These are phyloP conservation scores for Alnus glutinosa DNA, from an alignment of 306 rosid genomes.

Conservation along the genomic window DNA sequence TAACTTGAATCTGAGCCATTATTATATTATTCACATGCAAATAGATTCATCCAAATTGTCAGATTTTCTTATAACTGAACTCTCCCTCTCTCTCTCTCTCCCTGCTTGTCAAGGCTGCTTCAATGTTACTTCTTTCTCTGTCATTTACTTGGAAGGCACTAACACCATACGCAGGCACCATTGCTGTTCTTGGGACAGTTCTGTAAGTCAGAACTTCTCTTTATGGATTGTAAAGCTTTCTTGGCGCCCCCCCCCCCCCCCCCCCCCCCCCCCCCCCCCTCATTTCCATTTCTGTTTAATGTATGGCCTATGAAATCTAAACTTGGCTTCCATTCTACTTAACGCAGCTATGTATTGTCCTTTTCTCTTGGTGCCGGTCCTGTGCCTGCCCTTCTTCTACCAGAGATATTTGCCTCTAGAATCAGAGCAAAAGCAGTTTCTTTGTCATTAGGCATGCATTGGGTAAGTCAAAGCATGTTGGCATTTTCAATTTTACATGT, in stretches of 20 bases:
- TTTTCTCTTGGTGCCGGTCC: conserved; percentile 99
- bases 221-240: background rate
- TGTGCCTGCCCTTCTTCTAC: conserved; percentile 96
- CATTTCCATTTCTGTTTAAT: conserved; percentile 24
- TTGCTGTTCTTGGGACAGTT: conserved; percentile 89
- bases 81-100: conserved; percentile 5
- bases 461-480: conserved; percentile 61
- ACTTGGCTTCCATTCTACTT: conserved; percentile 6
- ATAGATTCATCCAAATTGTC: background rate
- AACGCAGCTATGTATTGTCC: conserved; percentile 80
- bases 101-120: conserved; percentile 64
- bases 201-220: conserved; percentile 60
- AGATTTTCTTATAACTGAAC: conserved; percentile 12
- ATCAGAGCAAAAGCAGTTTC: conserved; percentile 97
- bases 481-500: background rate
- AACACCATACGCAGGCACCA: conserved; percentile 75
- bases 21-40: background rate
- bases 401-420: conserved; percentile 96
- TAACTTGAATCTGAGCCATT: background rate
- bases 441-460: conserved; percentile 90
- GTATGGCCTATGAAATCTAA: conserved; percentile 25
- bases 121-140: conserved; percentile 90
- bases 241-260: no score
- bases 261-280: background rate
- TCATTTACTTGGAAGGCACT: conserved; percentile 84